Percentiles rank a stretch among this genome's conserved stretches.
Evolutionary conservation across 1,284 basidiomycete genomes (phyloP).

Genomic region (Melanopsichium pennsylvanicum): DNA sequence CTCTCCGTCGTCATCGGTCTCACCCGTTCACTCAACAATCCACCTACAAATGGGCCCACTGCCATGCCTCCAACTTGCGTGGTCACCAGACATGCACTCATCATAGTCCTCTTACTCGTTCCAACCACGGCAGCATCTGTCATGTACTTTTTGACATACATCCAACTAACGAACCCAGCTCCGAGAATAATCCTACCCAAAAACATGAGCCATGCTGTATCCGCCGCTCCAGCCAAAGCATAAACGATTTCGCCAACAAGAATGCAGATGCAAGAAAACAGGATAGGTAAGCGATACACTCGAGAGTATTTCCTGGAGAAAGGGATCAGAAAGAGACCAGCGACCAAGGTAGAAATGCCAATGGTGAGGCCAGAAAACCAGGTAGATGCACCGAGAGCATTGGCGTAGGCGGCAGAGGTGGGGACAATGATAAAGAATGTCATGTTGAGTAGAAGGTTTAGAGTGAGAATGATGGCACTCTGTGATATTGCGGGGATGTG

Average conservation of each 20-base stretch:
- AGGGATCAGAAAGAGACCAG: conserved; percentile 36
- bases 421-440: conserved; percentile 55
- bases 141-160: conserved; percentile 45
- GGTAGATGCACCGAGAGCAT: conserved; percentile 39
- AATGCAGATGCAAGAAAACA: conserved; percentile 37
- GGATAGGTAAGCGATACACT: conserved; percentile 34
- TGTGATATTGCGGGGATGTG: conserved; percentile 33
- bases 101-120: conserved; percentile 33
- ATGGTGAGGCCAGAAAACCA: conserved; percentile 51
- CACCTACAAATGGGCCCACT: conserved; percentile 39
- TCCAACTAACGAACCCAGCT: conserved; percentile 42
- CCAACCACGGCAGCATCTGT: conserved; percentile 44
- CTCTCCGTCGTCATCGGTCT: conserved; percentile 28
- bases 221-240: conserved; percentile 35
- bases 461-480: conserved; percentile 26
- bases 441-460: conserved; percentile 49
- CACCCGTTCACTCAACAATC: conserved; percentile 32
- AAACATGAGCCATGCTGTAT: conserved; percentile 47
- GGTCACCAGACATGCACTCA: conserved; percentile 47
- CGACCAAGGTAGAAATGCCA: conserved; percentile 34
- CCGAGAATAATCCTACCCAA: conserved; percentile 33
- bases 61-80: conserved; percentile 48
- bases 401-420: conserved; percentile 37
- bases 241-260: conserved; percentile 35
- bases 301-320: conserved; percentile 32